Evolutionary conservation across 1,284 basidiomycete genomes (phyloP), one percentile per base, ranked within the genome.

Genomic region (Heliocybe sulcata): DNA sequence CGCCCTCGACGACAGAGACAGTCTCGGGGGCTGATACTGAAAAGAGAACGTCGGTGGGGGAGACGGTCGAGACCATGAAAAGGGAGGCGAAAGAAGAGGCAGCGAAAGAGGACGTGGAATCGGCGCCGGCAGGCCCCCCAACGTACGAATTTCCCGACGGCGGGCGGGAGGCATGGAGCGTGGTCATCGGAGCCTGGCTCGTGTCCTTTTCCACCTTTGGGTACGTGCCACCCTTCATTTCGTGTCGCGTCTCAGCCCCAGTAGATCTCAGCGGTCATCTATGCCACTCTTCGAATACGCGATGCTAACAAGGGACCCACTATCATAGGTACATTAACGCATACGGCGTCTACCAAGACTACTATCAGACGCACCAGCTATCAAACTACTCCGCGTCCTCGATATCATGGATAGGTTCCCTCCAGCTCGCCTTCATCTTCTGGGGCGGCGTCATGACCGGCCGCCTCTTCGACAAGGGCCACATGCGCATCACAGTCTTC

Each of bases 401-500:
- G 14, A 49, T 54, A 31, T 23, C 45, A 29, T 72, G 70, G 70
- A 71, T 72, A 25, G 70, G 70, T 26, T 65, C 65, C 51, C 55
- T 70, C 2, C 68, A 71, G 57, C 59, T 69, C 1, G 69, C 68
- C 53, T 61, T 73, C 6, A 67, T 69, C 62, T 67, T 68, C 31
- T 62, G 63, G 9, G 60, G 63, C 23, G 70, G 67, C 26, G 56
- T 68, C 11, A 19, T 68, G 33, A 67, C 66, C 25, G 71, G 71
- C 14, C 63, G 62, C 31, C 60, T 70, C 23, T 70, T 69, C 56
- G 71, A 72, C 58, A 58, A 60, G 29, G 71, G 70, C 16, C 65
- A 68, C 57, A 67, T 70, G 56, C 66, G 66, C 23, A 56, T 60
- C 23, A 58, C 67, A 38, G 60, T 65, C 45, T 55, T 64, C 29